Evolutionary conservation across 225 moss, liverwort and hornwort species (phyloP).

Genomic region (Sphagnum tenellum): DNA sequence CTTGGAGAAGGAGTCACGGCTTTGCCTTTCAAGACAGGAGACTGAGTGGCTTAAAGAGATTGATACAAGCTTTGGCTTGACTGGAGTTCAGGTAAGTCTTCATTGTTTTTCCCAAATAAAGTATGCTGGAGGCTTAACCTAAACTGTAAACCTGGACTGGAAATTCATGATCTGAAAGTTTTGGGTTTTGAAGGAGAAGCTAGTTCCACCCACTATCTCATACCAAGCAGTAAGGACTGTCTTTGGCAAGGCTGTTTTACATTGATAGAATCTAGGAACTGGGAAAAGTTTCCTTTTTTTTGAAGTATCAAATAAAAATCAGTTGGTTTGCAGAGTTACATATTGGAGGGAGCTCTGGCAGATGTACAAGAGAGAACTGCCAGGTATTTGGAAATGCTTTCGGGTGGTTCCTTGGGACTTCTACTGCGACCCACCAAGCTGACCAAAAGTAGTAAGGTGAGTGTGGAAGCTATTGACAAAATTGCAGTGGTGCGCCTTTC

Average conservation of each 20-base stretch:
- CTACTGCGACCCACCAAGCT: conserved; percentile 77
- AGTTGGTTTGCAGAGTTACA: conserved; percentile 58
- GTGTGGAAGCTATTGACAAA: conserved; percentile 80
- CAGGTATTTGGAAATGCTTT: conserved; percentile 63
- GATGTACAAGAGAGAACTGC: conserved; percentile 90
- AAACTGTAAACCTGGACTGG: too few relatives aligned
- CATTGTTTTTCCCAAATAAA: background rate
- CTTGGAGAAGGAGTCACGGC: conserved; percentile 29
- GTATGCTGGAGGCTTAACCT: too few relatives aligned
- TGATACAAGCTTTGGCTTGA: conserved; percentile 77
- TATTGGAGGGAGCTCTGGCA: conserved; percentile 81
- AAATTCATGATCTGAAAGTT: too few relatives aligned
- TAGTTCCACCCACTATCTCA: too few relatives aligned
- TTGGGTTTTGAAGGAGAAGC: too few relatives aligned
- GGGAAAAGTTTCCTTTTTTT: background rate
- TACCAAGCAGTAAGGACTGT: too few relatives aligned
- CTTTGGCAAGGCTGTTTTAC: too few relatives aligned
- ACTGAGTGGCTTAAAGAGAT: conserved; percentile 69
- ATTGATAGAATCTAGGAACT: background rate
- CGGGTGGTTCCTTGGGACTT: conserved; percentile 80
- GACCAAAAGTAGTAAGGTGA: conserved; percentile 60
- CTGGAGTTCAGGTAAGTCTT: conserved; percentile 76
- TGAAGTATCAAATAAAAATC: too few relatives aligned
- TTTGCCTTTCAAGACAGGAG: conserved; percentile 25
- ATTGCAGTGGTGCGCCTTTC: conserved; percentile 75